Percentiles rank a stretch among this genome's conserved stretches.
Conservation (phyloP, 306 rosid genomes). For the Dalbergia oliveri region DNA sequence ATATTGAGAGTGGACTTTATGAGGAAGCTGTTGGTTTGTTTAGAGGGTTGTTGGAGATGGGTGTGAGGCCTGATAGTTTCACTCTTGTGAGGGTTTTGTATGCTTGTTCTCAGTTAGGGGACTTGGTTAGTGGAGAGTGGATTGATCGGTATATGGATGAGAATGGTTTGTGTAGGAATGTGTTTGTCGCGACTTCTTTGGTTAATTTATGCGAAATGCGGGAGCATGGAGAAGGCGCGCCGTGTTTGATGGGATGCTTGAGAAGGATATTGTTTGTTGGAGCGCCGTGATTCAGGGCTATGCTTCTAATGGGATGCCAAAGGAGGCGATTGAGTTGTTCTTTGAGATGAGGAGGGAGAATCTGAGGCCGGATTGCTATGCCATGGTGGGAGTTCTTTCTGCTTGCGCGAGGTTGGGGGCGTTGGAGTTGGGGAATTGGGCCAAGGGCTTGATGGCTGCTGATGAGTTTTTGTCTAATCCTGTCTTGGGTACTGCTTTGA, state of each 20-base stretch:
- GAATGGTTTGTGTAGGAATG: slow-evolving; percentile 57
- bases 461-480: slow-evolving; percentile 64
- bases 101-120: slow-evolving; percentile 66
- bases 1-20: slow-evolving; percentile 49
- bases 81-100: slow-evolving; percentile 62
- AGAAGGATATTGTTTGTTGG: slow-evolving; percentile 77
- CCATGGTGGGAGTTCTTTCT: slow-evolving; percentile 77
- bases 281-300: slow-evolving; percentile 78
- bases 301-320: slow-evolving; percentile 68
- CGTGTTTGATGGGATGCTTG: slow-evolving; percentile 64
- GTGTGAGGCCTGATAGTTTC: slow-evolving; percentile 70
- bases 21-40: slow-evolving; percentile 65
- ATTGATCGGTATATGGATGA: slow-evolving; percentile 61
- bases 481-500: slow-evolving; percentile 73
- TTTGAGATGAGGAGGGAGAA: slow-evolving; percentile 66
- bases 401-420: slow-evolving; percentile 79
- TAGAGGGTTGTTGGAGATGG: slow-evolving; percentile 62
- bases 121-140: slow-evolving; percentile 68
- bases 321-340: slow-evolving; percentile 65
- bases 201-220: slow-evolving; percentile 69
- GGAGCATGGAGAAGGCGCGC: slow-evolving; percentile 66
- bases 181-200: slow-evolving; percentile 70
- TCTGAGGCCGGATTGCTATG: slow-evolving; percentile 69
- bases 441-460: slow-evolving; percentile 58
- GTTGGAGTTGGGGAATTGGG: slow-evolving; percentile 68